These are phyloP conservation scores for Notholithocarpus densiflorus DNA, from an alignment of 306 rosid species.

Conservation along the genomic window DNA sequence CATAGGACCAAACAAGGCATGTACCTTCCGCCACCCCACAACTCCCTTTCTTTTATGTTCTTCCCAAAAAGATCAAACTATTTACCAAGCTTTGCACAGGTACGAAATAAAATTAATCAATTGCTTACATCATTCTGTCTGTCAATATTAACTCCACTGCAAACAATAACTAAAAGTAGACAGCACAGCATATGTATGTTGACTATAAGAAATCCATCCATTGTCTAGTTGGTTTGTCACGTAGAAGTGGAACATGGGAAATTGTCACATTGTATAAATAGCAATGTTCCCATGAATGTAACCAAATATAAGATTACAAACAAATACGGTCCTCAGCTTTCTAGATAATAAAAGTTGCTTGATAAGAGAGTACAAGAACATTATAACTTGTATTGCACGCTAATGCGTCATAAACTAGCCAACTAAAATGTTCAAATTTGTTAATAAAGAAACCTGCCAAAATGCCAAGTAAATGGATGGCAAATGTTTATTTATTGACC, in stretches of 20 bases:
- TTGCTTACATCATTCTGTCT: too few species aligned
- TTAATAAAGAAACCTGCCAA: constrained; percentile 34
- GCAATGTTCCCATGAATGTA: constrained; percentile 25
- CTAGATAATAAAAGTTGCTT: constrained; percentile 19
- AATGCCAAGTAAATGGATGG: constrained; percentile 37
- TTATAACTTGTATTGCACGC: constrained; percentile 29
- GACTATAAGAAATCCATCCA: background rate
- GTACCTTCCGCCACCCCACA: too few species aligned
- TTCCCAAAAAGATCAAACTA: too few species aligned
- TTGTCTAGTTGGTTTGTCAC: background rate
- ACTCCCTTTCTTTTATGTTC: too few species aligned
- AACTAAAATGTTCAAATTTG: constrained; percentile 29
- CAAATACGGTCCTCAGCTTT: constrained; percentile 24
- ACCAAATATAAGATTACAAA: constrained; percentile 38
- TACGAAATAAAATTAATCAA: too few species aligned
- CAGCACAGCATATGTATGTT: background rate
- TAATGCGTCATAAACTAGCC: constrained; percentile 40
- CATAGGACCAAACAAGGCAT: too few species aligned
- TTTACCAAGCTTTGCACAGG: too few species aligned
- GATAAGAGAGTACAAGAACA: constrained; percentile 32
- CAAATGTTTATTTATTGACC: constrained; percentile 32
- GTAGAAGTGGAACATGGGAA: background rate
- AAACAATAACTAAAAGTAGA: background rate
- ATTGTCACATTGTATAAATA: background rate
- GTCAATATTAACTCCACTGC: background rate